Base-by-base conservation (phyloP, 176 grass and related monocot genomes). In the Carex parvula region DNA sequence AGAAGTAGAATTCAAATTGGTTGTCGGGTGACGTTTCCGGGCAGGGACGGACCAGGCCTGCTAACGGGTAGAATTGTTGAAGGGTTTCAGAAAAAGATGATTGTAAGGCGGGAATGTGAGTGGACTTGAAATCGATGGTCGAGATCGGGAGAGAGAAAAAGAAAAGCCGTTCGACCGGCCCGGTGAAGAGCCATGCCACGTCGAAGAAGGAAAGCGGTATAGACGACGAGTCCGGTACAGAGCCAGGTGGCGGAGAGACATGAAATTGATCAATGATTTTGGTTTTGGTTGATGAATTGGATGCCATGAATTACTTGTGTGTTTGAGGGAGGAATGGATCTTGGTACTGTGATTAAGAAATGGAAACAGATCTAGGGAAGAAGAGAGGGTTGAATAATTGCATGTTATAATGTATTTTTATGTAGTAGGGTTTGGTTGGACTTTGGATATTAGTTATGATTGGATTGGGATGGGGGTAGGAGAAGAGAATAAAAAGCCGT, bases 171-270 rank as follows among this genome's bases (percentile, higher is more conserved):
- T 99, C 96, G 13, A 95, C 91, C 2, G 96, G 96, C 6, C 96
- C 96, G 0, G 96, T 99, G 87, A 93, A 93, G 84, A 99, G 87
- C 96, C 96, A 99, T 2, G 88, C 89, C 73, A 91, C 83, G 83
- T 99, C 96, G 81, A 95, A 99, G 85, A 93, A 99, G 89, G 89
- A 93, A 10, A 99, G 90, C 1, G 93, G 96, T 60, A 95, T 84
- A 61, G 76, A 81, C 61, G 80, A 72, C 44, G 80, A 79, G 42
- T 79, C 86, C 2, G 81, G 72, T 21, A 73, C 75, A 0, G 85
- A 87, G 37, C 57, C 81, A 3, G 56, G 39, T 24, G 89, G 75
- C 41, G 84, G 88, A 3, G 87, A 84, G 46, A 83, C 81, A 11
- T 66, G 81, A 64, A 64, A 26, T 64, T 82, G 60, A 32, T 67